Evolutionary conservation across 2,329 filamentous ascomycete species (phyloP).

Genomic region (Alternaria sp.): DNA sequence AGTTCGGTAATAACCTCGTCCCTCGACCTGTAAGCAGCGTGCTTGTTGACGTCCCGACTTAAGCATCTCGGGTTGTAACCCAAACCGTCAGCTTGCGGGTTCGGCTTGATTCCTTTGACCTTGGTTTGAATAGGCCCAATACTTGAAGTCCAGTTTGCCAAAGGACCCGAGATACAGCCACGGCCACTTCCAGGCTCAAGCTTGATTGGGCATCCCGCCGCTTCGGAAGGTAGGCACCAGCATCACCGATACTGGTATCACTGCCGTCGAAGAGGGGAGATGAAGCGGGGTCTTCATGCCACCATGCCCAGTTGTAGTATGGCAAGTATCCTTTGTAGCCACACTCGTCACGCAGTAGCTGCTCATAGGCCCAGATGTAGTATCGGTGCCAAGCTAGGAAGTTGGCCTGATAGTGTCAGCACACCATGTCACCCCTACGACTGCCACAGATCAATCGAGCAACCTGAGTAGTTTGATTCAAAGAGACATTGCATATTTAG

Average conservation of each 20-base stretch:
- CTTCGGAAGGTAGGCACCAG: conserved; percentile 49
- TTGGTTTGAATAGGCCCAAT: conserved; percentile 58
- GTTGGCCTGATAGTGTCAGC: conserved; percentile 29
- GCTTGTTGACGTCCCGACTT: conserved; percentile 46
- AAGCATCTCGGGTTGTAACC: conserved; percentile 50
- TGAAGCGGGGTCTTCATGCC: conserved; percentile 53
- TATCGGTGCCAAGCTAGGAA: conserved; percentile 53
- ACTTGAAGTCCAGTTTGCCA: conserved; percentile 53
- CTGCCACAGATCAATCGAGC: background rate
- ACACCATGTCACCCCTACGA: background rate
- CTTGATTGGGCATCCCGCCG: background rate
- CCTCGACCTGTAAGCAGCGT: conserved; percentile 29
- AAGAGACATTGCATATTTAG: background rate
- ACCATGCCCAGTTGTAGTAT: conserved; percentile 64
- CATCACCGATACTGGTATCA: conserved; percentile 57
- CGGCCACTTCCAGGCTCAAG: conserved; percentile 59
- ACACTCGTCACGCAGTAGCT: conserved; percentile 53
- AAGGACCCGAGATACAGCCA: conserved; percentile 64
- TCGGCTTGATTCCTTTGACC: conserved; percentile 32
- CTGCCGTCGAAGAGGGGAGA: conserved; percentile 66
- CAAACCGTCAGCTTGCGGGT: conserved; percentile 37
- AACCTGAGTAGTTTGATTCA: background rate
- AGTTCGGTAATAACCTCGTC: conserved; percentile 33
- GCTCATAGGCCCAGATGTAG: conserved; percentile 53
- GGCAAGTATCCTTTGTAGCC: conserved; percentile 54